A percentile compares a stretch with the other conserved stretches of the same genome.
Evolutionary conservation across 331 rosid species (phyloP).

Genomic region (Spiraea crenata): DNA sequence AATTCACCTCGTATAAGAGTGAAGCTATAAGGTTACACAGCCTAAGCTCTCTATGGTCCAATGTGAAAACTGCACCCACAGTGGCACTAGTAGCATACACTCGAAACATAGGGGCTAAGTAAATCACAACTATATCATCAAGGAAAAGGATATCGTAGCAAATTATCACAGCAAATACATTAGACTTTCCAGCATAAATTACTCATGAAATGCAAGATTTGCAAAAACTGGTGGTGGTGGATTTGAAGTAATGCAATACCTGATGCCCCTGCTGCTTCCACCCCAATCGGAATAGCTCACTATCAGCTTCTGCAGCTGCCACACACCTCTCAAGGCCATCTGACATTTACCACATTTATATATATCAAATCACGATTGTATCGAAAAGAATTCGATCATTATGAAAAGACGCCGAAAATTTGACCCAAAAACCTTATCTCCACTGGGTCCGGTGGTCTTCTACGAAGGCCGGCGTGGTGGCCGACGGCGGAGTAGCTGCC

Average conservation of each 20-base stretch:
- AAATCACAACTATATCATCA: not conserved
- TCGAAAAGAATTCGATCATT: too few species aligned
- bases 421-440: too few species aligned
- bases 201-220: not conserved
- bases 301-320: slow-evolving; percentile 74
- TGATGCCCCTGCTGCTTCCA: slow-evolving; percentile 84
- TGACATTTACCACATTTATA: not conserved
- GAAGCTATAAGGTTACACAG: not conserved
- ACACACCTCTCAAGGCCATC: slow-evolving; percentile 82
- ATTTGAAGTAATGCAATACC: slow-evolving; percentile 32
- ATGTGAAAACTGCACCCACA: not conserved
- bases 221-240: not conserved
- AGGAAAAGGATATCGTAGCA: not conserved
- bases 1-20: not conserved
- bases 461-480: too few species aligned
- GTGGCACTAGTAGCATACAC: not conserved
- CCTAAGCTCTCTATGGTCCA: not conserved
- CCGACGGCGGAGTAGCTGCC: too few species aligned
- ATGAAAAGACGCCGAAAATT: too few species aligned
- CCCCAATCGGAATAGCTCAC: slow-evolving; percentile 80
- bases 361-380: too few species aligned
- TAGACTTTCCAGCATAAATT: not conserved
- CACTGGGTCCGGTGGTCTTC: too few species aligned
- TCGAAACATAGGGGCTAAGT: not conserved
- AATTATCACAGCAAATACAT: not conserved